Evolutionary conservation across 371 early-diverging fungal species (phyloP).

Genomic region (Syncephalastrum monosporum): DNA sequence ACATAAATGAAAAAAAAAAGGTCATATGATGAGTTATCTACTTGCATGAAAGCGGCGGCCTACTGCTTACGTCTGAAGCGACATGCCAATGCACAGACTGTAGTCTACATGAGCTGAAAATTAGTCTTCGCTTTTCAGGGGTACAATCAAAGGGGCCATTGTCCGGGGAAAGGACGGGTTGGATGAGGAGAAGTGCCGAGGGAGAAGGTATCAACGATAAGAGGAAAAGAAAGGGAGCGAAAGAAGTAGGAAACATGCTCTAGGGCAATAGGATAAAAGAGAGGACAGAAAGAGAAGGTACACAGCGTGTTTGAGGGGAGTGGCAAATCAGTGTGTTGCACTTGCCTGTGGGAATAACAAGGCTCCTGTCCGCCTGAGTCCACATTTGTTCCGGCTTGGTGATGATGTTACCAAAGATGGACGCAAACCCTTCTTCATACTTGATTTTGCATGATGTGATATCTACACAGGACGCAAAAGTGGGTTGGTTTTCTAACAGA

Average conservation of each 20-base stretch:
- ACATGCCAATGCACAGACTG: conserved; percentile 34
- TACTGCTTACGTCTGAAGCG: conserved; percentile 43
- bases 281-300: neutral
- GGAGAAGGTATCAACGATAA: neutral
- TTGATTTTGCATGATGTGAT: conserved; percentile 46
- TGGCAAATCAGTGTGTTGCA: neutral
- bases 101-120: conserved; percentile 13
- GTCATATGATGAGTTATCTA: neutral
- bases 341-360: conserved; percentile 43
- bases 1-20: conserved; percentile 17
- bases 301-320: neutral
- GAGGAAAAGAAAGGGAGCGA: neutral
- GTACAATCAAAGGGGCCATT: too few relatives aligned
- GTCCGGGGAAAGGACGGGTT: too few relatives aligned
- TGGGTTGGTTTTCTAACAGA: neutral
- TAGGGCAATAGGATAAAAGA: neutral
- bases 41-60: neutral
- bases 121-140: too few relatives aligned
- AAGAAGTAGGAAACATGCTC: neutral
- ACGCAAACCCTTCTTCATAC: conserved; percentile 49
- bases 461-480: conserved; percentile 15
- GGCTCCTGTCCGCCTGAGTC: conserved; percentile 36
- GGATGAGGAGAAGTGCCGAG: too few relatives aligned
- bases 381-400: conserved; percentile 44
- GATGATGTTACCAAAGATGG: conserved; percentile 28